Evolutionary conservation across 129 eudicot species (phyloP).

Genomic region (Oenanthe sinensis): DNA sequence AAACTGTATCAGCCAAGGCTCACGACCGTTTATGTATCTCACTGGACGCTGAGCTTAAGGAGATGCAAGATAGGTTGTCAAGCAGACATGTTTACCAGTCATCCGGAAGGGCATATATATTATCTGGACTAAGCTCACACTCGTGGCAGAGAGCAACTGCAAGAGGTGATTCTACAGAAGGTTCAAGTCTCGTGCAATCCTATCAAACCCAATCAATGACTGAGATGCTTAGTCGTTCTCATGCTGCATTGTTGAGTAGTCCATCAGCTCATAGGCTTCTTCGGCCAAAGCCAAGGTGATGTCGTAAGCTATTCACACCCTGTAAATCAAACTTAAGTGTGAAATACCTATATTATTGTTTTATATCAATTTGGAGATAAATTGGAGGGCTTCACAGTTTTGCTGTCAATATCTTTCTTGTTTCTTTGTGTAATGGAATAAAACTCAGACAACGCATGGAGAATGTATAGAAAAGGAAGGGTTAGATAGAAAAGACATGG

Average conservation of each 20-base stretch:
- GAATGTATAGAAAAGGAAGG: no score
- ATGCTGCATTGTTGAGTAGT: not conserved
- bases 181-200: not conserved
- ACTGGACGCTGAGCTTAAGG: not conserved
- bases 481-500: not conserved
- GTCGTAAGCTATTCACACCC: not conserved
- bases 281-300: slow-evolving; percentile 5
- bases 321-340: slow-evolving; percentile 1
- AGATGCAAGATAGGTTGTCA: slow-evolving; percentile 7
- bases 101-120: slow-evolving; percentile 6
- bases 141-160: slow-evolving; percentile 8
- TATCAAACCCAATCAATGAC: slow-evolving; percentile 6
- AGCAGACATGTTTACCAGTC: not conserved
- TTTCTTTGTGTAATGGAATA: not conserved
- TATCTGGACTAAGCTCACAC: slow-evolving; percentile 1
- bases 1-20: slow-evolving; percentile 6
- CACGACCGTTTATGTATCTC: not conserved
- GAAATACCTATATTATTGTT: not conserved
- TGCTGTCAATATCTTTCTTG: not conserved
- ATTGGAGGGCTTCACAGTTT: not conserved
- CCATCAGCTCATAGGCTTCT: not conserved
- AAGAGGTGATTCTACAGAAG: slow-evolving; percentile 7
- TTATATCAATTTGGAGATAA: not conserved
- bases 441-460: not conserved
- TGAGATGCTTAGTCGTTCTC: slow-evolving; percentile 9